phyloP scores from a whole-genome alignment of 495 filamentous ascomycete species.

The Penicillium coffeae region DNA sequence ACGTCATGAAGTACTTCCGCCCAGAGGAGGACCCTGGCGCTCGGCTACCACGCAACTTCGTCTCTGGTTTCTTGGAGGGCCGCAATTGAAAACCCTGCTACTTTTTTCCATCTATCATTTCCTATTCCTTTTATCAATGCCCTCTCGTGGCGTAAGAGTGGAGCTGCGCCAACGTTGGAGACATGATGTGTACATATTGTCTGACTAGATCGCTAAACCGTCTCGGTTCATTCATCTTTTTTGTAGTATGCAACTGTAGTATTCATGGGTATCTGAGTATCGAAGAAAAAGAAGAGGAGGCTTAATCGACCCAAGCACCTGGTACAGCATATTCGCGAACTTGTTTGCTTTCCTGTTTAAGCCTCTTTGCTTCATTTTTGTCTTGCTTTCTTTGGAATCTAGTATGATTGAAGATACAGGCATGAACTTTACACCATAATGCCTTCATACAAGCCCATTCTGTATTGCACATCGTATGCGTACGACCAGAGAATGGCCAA shows the following conservation, averaged over 20 bases:
- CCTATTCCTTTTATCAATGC: constrained; percentile 22
- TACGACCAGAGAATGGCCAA: not conserved
- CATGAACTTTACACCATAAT: not conserved
- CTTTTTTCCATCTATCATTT: constrained; percentile 16
- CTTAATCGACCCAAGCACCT: not conserved
- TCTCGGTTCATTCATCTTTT: not conserved
- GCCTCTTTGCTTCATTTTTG: not conserved
- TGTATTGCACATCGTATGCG: not conserved
- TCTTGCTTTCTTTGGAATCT: not conserved
- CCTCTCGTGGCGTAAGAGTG: constrained; percentile 20
- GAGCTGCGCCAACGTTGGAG: constrained; percentile 27
- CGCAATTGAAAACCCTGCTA: constrained; percentile 36
- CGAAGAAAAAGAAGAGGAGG: no score
- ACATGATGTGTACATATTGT: constrained; percentile 45
- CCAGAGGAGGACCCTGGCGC: constrained; percentile 79
- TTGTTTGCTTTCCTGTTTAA: not conserved
- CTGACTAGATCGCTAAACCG: constrained; percentile 30
- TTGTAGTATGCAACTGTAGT: not conserved
- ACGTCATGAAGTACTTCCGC: constrained; percentile 96
- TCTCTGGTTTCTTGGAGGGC: constrained; percentile 85
- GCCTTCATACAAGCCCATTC: no score
- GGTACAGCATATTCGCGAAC: not conserved
- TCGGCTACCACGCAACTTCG: constrained; percentile 79
- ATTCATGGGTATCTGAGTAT: not conserved
- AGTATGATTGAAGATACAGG: not conserved